phyloP scores from a whole-genome alignment of 805 yeast species.

The Wickerhamomyces hampshirensis region DNA sequence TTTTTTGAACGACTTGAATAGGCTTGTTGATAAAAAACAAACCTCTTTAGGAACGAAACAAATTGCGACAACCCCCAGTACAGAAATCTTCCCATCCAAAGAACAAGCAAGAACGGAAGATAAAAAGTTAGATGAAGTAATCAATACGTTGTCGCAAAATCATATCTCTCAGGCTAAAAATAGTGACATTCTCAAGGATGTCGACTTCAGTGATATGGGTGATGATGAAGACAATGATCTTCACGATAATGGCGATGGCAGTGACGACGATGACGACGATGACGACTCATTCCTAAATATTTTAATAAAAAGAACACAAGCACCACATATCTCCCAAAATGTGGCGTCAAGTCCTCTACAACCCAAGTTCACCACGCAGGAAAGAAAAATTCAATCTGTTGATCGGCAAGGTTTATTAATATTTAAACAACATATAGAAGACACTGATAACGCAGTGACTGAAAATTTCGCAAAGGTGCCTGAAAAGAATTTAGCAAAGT shows the following conservation, averaged over 20 bases:
- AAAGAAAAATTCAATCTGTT: constrained; percentile 14
- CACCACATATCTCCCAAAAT: no score
- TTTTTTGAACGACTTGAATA: constrained; percentile 17
- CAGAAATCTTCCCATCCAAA: no score
- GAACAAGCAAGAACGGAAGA: neutral
- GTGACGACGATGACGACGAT: constrained; percentile 18
- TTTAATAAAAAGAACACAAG: constrained; percentile 10
- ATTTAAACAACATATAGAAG: constrained; percentile 23
- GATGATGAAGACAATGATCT: constrained; percentile 8
- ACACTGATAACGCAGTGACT: constrained; percentile 10
- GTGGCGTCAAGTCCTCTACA: no score
- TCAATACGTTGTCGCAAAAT: constrained; percentile 4
- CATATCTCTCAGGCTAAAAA: constrained; percentile 12
- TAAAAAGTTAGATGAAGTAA: constrained; percentile 1
- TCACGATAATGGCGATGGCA: constrained; percentile 20
- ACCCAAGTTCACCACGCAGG: constrained; percentile 18
- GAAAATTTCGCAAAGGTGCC: constrained; percentile 8
- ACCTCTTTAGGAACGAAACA: constrained; percentile 1
- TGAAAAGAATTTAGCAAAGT: constrained; percentile 28
- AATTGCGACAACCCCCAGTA: neutral
- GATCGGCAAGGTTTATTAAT: constrained; percentile 19
- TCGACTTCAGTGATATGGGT: constrained; percentile 3
- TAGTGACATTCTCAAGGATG: no score
- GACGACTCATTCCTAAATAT: constrained; percentile 17
- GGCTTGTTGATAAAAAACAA: constrained; percentile 4